Base-by-base conservation (phyloP, 78 protist genomes). In the Chrysochromulina parva region DNA sequence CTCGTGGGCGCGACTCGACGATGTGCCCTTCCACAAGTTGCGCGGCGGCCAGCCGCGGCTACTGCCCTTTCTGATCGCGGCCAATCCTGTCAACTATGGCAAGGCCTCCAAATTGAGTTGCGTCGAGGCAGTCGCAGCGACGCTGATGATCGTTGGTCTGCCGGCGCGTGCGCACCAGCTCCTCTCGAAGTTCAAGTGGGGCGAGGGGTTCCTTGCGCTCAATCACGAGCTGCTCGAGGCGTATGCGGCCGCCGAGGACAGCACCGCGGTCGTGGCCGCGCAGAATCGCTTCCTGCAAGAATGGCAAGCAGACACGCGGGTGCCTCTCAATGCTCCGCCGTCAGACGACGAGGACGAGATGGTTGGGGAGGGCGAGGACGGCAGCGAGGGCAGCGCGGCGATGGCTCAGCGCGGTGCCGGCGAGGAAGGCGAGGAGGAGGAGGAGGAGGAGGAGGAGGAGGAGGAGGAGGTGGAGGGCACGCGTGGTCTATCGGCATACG, bases 1-100 rank as follows among this genome's bases (percentile, higher is more conserved):
- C 93, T 96, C 98, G 17, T 98, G 99, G 99, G 95, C 95, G 58
- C 90, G 80, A 60, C 86, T 98, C 19, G 98, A 96, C 38, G 81
- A 93, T 10, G 94, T 96, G 57, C 98, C 98, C 10, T 95, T 95
- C 65, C 53, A 17, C 14, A 90, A 90, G 65, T 73, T 96, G 95
- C 66, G 90, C 19, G 94, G 94, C 48, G 95, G 95, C 16, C 95
- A 90, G 53, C 94, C 88, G 66, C 91, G 97, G 65, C 86, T 96
- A 69, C 57, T 98, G 88, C 99, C 99, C 7, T 97, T 94, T 78
- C 80, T 98, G 2, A 94, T 98, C n/a, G 99, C 99, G 0, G 99
- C 99, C 19, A 98, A 98, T 59, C 98, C 99, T 22, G 98, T 97
- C 24, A 98, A 98, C 88, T 98, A 96, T 88, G 99, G 99, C n/a